phyloP scores from a whole-genome alignment of 2,329 filamentous ascomycete genomes.

The Purpureocillium takamizusanense region DNA sequence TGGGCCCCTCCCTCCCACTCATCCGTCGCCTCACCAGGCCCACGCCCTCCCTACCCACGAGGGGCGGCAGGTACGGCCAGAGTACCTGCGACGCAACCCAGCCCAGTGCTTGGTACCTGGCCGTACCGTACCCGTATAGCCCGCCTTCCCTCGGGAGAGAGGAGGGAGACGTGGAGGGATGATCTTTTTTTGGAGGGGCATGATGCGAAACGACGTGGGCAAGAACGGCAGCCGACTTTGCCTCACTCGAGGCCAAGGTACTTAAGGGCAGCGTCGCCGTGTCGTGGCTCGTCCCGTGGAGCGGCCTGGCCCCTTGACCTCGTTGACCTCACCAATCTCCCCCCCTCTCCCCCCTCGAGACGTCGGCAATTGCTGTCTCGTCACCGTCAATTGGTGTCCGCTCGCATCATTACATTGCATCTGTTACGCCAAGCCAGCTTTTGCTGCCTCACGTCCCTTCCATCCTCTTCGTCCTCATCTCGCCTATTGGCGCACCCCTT shows the following conservation, averaged over 20 bases:
- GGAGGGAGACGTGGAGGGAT: no score
- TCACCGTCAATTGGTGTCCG: slow-evolving; percentile 3
- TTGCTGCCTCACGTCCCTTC: not conserved
- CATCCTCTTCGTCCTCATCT: not conserved
- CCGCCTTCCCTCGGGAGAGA: no score
- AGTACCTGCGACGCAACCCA: no score
- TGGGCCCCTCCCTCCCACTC: no score
- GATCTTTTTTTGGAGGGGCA: slow-evolving; percentile 3
- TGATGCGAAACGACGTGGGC: not conserved
- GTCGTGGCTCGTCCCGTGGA: not conserved
- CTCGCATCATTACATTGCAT: not conserved
- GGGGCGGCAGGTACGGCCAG: no score
- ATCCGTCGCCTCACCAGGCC: no score
- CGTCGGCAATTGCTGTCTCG: not conserved
- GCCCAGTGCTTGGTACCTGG: no score
- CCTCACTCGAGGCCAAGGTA: slow-evolving; percentile 1
- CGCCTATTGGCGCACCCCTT: no score
- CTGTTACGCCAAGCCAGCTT: not conserved
- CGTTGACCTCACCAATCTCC: not conserved
- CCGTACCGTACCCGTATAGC: no score
- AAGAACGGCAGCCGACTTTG: no score
- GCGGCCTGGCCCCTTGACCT: no score
- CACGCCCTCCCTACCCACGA: no score
- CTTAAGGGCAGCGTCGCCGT: slow-evolving; percentile 9
- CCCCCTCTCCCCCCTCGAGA: not conserved